A percentile compares a stretch with the other conserved stretches of the same genome.
phyloP scores from a whole-genome alignment of 2,329 filamentous ascomycete genomes.

The Aspergillus sp. region DNA sequence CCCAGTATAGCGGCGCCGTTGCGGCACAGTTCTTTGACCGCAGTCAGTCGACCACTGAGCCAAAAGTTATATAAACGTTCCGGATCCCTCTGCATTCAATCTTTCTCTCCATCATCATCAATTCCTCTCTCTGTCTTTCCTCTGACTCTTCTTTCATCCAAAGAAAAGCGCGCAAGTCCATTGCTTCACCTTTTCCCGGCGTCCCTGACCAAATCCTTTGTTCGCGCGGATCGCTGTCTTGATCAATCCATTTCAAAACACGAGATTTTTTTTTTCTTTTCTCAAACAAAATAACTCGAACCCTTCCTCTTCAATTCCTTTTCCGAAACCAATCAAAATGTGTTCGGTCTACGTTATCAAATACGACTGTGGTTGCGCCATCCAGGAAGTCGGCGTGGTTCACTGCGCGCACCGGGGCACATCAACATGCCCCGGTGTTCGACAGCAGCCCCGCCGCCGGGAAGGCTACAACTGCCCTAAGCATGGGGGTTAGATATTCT shows the following conservation, averaged over 20 bases:
- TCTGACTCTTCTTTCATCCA: background rate
- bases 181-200: background rate
- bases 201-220: background rate
- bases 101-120: background rate
- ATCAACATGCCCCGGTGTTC: constrained; percentile 22
- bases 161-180: background rate
- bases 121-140: background rate
- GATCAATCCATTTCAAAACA: background rate
- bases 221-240: background rate
- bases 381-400: constrained; percentile 28
- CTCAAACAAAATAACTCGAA: background rate
- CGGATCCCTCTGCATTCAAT: background rate
- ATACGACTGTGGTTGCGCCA: constrained; percentile 32
- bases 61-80: constrained; percentile 1
- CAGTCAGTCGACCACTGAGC: constrained; percentile 6
- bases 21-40: constrained; percentile 13
- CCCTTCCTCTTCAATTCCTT: background rate
- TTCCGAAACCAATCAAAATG: constrained; percentile 18
- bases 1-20: constrained; percentile 14
- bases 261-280: background rate
- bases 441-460: constrained; percentile 25
- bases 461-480: constrained; percentile 28
- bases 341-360: constrained; percentile 32
- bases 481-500: constrained; percentile 12
- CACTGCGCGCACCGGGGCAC: constrained; percentile 28